Conservation (phyloP, 2,329 filamentous ascomycete species). For the Dothideomycetidae sp. region DNA sequence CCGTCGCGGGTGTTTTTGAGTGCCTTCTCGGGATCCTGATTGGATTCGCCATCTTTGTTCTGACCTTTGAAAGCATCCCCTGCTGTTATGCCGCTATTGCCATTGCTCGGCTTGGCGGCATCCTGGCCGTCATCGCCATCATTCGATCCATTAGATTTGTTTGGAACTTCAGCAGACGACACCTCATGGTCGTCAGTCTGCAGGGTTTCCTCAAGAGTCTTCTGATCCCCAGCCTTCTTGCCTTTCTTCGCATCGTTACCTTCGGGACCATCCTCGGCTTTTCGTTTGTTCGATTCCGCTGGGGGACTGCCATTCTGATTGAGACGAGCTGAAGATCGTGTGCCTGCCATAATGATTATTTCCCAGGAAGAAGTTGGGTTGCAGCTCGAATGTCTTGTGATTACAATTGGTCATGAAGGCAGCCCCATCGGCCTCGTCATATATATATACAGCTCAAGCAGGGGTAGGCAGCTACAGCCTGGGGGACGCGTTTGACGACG, state of each 20-base stretch:
- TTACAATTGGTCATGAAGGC: no score
- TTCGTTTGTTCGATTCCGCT: conserved; percentile 20
- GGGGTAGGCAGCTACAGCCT: not conserved
- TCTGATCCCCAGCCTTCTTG: conserved; percentile 33
- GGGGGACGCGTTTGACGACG: no score
- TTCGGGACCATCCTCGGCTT: conserved; percentile 21
- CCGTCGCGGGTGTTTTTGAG: conserved; percentile 14
- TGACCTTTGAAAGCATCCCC: conserved; percentile 14
- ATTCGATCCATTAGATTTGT: conserved; percentile 14
- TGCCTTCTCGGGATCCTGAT: conserved; percentile 16
- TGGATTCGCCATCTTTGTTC: conserved; percentile 18
- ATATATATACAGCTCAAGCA: no score
- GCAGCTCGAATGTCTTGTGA: no score
- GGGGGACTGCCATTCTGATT: conserved; percentile 10
- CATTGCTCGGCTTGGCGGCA: conserved; percentile 7
- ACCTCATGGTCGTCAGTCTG: conserved; percentile 23
- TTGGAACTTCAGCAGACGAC: conserved; percentile 17
- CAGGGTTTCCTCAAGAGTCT: conserved; percentile 39
- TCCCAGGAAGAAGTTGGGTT: no score
- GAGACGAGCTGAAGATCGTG: conserved; percentile 18
- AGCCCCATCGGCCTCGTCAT: no score
- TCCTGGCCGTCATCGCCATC: conserved; percentile 9
- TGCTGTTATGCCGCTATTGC: conserved; percentile 9
- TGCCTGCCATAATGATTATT: conserved; percentile 21
- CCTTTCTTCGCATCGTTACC: conserved; percentile 26